A percentile compares a stretch with the other conserved stretches of the same genome.
These are phyloP conservation scores for Cenchrus americanus DNA, from an alignment of 176 grass and related monocot genomes.

Conservation along the genomic window DNA sequence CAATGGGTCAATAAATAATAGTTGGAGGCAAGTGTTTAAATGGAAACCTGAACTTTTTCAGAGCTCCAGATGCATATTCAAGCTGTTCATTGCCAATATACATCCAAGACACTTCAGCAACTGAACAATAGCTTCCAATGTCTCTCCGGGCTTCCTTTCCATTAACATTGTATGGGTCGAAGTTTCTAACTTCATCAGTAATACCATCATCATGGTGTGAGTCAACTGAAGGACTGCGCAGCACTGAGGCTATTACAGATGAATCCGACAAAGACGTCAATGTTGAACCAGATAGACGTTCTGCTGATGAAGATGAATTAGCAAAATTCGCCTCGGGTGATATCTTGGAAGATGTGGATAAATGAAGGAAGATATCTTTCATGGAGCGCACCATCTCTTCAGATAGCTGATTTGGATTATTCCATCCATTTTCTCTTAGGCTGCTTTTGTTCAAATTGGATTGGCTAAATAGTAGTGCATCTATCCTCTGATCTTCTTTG, in stretches of 20 bases:
- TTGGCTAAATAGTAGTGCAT: constrained; percentile 44
- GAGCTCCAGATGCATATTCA: constrained; percentile 83
- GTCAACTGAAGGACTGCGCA: constrained; percentile 66
- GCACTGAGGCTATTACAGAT: constrained; percentile 52
- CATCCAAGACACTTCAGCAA: constrained; percentile 90
- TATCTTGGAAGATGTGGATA: constrained; percentile 82
- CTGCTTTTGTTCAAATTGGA: constrained; percentile 36
- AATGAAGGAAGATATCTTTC: constrained; percentile 86
- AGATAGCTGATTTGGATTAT: constrained; percentile 80
- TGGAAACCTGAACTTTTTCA: constrained; percentile 86
- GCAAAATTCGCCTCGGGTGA: constrained; percentile 43
- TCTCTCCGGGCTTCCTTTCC: constrained; percentile 66
- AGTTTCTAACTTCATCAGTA: constrained; percentile 49
- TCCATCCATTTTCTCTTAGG: constrained; percentile 48
- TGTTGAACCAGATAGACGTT: constrained; percentile 55
- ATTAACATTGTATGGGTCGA: constrained; percentile 90
- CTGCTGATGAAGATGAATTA: constrained; percentile 69
- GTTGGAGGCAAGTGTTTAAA: constrained; percentile 10
- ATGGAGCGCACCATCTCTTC: constrained; percentile 96
- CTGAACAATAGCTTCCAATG: constrained; percentile 75
- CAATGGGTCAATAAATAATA: constrained; percentile 10
- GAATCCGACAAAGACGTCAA: constrained; percentile 73
- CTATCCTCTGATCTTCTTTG: constrained; percentile 44
- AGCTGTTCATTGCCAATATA: constrained; percentile 86
- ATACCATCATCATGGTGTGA: constrained; percentile 47